These are phyloP conservation scores for Pythium dissotocum DNA, from an alignment of 352 stramenopile species.

Conservation along the genomic window DNA sequence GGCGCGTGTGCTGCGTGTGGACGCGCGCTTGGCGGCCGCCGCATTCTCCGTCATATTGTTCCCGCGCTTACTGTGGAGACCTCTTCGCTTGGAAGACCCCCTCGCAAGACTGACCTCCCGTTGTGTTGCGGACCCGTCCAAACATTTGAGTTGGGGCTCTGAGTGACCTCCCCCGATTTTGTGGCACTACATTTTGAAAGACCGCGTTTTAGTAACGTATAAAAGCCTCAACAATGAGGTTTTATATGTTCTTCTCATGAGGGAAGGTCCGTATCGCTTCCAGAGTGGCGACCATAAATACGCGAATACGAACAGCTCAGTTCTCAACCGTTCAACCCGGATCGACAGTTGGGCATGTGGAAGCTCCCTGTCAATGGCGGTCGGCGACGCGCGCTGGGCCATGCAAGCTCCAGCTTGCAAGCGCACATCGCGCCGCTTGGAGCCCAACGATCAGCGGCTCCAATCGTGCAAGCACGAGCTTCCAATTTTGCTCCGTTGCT, in stretches of 20 bases:
- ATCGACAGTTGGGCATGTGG: slow-evolving; percentile 25
- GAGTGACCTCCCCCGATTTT: slow-evolving; percentile 5
- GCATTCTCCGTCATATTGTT: slow-evolving; percentile 20
- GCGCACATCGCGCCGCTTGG: not conserved
- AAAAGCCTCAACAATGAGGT: not conserved
- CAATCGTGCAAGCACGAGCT: slow-evolving; percentile 12
- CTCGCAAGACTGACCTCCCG: slow-evolving; percentile 36
- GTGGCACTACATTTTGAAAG: slow-evolving; percentile 2
- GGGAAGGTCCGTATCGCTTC: slow-evolving; percentile 1
- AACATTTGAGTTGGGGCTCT: slow-evolving; percentile 15
- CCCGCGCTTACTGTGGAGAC: slow-evolving; percentile 17
- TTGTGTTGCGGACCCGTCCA: slow-evolving; percentile 8
- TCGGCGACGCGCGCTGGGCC: slow-evolving; percentile 29
- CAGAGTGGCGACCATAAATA: slow-evolving; percentile 5
- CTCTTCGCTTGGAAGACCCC: slow-evolving; percentile 12
- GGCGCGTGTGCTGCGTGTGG: slow-evolving; percentile 24
- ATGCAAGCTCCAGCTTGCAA: slow-evolving; percentile 13
- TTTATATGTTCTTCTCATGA: not conserved
- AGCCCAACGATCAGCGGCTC: slow-evolving; percentile 1
- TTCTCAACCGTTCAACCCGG: slow-evolving; percentile 1
- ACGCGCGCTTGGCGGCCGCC: slow-evolving; percentile 19
- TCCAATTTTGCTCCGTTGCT: not conserved
- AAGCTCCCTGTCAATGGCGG: slow-evolving; percentile 21
- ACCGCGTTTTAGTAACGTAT: slow-evolving; percentile 10
- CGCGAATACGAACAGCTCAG: slow-evolving; percentile 3